These are phyloP conservation scores for Schizothecium vesticola DNA, from an alignment of 495 filamentous ascomycete genomes.

Conservation along the genomic window DNA sequence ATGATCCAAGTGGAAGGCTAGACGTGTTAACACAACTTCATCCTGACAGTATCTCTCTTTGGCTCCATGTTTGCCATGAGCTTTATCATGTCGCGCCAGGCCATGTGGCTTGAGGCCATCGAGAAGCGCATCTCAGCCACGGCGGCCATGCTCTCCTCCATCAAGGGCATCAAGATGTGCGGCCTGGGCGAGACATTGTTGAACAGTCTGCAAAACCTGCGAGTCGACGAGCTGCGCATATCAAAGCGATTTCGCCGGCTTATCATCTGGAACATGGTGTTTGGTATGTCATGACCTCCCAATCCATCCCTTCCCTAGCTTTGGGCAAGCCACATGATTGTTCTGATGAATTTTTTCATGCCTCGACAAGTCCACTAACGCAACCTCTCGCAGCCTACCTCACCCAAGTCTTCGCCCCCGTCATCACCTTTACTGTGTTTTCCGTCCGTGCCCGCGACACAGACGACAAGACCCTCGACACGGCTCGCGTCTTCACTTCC, in stretches of 20 bases:
- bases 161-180: conserved; percentile 60
- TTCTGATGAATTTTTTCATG: too few species aligned
- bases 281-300: conserved; percentile 16
- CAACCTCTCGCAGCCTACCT: conserved; percentile 43
- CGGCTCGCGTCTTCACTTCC: conserved; percentile 52
- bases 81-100: conserved; percentile 45
- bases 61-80: conserved; percentile 33
- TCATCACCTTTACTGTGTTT: conserved; percentile 39
- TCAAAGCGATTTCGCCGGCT: conserved; percentile 53
- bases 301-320: too few species aligned
- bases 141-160: conserved; percentile 50
- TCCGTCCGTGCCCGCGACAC: conserved; percentile 20
- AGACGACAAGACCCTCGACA: conserved; percentile 40
- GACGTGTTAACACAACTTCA: too few species aligned
- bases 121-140: conserved; percentile 50
- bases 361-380: background rate
- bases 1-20: too few species aligned
- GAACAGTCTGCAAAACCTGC: conserved; percentile 46
- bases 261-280: conserved; percentile 30
- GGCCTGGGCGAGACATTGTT: conserved; percentile 45
- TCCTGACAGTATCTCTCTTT: conserved; percentile 18
- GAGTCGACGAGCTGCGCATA: conserved; percentile 52
- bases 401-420: conserved; percentile 44
- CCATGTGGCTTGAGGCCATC: conserved; percentile 47
- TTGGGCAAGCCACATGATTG: too few species aligned